Evolutionary conservation across 371 early-diverging fungal species (phyloP).

Genomic region (Apophysomyces sp.): DNA sequence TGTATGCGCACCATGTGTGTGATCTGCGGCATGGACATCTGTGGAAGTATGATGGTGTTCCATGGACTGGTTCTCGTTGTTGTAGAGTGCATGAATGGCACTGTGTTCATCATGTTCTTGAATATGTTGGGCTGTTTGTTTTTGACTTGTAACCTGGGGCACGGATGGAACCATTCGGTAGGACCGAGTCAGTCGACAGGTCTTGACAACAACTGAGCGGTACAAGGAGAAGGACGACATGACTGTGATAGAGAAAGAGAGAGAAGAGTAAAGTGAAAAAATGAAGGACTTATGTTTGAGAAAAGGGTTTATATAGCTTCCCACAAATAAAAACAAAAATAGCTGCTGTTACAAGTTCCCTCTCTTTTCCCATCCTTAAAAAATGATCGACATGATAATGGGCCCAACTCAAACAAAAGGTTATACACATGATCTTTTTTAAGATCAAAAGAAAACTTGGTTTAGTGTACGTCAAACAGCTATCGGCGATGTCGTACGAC

Average conservation of each 20-base stretch:
- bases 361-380: not conserved
- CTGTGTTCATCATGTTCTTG: slow-evolving; percentile 4
- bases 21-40: not conserved
- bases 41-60: not conserved
- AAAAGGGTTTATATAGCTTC: not conserved
- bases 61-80: slow-evolving; percentile 22
- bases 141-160: not conserved
- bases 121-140: not conserved
- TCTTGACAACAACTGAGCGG: not conserved
- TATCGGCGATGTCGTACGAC: not conserved
- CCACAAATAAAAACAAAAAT: not conserved
- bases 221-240: not conserved
- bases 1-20: not conserved
- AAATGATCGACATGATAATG: not conserved
- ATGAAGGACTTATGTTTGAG: not conserved
- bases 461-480: not conserved
- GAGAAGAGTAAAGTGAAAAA: no score
- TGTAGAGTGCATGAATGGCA: slow-evolving; percentile 23
- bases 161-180: not conserved
- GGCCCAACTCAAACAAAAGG: not conserved
- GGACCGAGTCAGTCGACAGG: not conserved
- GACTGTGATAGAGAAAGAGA: no score
- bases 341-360: not conserved
- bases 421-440: not conserved
- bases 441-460: not conserved